A percentile compares a stretch with the other conserved stretches of the same genome.
phyloP scores from a whole-genome alignment of 768 basidiomycete genomes.

The Steccherinum ochraceum region DNA sequence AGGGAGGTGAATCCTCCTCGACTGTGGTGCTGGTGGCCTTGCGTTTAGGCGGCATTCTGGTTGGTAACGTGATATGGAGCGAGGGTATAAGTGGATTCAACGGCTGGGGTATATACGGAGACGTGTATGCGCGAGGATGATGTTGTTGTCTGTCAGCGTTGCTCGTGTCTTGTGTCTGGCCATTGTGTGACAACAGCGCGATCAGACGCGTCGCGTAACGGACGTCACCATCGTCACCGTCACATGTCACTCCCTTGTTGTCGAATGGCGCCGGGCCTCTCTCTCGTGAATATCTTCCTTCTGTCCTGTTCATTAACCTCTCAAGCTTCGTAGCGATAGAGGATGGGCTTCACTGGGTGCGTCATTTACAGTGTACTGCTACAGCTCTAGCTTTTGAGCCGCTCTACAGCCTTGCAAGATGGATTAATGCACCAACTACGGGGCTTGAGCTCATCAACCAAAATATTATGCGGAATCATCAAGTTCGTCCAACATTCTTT shows the following conservation, averaged over 20 bases:
- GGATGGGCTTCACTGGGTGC: conserved; percentile 17
- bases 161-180: too few relatives aligned
- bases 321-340: too few relatives aligned
- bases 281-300: too few relatives aligned
- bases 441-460: conserved; percentile 63
- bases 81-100: not conserved
- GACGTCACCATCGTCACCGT: conserved; percentile 5
- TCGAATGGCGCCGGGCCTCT: too few relatives aligned
- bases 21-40: conserved; percentile 15
- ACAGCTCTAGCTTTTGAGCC: too few relatives aligned
- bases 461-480: conserved; percentile 67
- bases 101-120: too few relatives aligned
- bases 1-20: conserved; percentile 1
- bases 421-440: conserved; percentile 75
- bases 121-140: too few relatives aligned
- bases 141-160: too few relatives aligned
- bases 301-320: too few relatives aligned
- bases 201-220: conserved; percentile 3
- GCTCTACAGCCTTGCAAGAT: conserved; percentile 57
- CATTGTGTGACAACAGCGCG: not conserved
- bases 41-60: conserved; percentile 27
- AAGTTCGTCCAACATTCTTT: conserved; percentile 32
- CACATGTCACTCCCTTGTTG: not conserved
- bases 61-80: not conserved
- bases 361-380: not conserved